A percentile compares a stretch with the other conserved stretches of the same genome.
These are phyloP conservation scores for Hymenoscyphus scutula DNA, from an alignment of 2,329 filamentous ascomycete species.

Conservation along the genomic window DNA sequence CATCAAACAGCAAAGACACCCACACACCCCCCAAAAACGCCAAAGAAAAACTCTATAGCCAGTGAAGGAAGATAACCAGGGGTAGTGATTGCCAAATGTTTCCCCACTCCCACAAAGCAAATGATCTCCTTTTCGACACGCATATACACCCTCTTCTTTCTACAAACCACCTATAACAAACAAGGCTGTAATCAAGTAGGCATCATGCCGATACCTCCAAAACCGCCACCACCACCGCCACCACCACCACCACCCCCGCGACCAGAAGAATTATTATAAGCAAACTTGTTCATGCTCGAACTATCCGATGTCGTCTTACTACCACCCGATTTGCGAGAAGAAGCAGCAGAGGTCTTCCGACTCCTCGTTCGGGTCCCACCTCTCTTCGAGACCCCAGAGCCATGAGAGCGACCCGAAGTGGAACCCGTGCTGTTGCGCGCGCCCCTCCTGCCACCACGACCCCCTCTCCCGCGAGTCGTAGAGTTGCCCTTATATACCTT, in stretches of 20 bases:
- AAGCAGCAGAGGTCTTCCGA: conserved; percentile 3
- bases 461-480: conserved; percentile 6
- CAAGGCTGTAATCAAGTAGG: conserved; percentile 13
- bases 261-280: neutral
- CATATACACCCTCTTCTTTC: neutral
- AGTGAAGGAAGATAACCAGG: neutral
- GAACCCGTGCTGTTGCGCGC: conserved; percentile 9
- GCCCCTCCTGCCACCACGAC: conserved; percentile 8
- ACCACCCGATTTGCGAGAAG: conserved; percentile 6
- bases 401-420: conserved; percentile 10
- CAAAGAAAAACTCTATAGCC: conserved; percentile 1
- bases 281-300: conserved; percentile 3
- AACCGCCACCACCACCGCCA: conserved; percentile 6
- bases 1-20: conserved; percentile 21
- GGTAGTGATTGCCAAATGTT: conserved; percentile 1
- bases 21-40: neutral
- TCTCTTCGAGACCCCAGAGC: conserved; percentile 8
- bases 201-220: conserved; percentile 17
- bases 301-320: neutral
- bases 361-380: neutral
- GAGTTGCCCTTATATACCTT: conserved; percentile 2
- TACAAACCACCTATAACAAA: neutral
- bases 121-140: too few species aligned
- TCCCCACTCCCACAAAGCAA: neutral
- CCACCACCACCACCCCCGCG: conserved; percentile 5